phyloP scores from a whole-genome alignment of 1,284 basidiomycete species.

The Golubevia pallescens region DNA sequence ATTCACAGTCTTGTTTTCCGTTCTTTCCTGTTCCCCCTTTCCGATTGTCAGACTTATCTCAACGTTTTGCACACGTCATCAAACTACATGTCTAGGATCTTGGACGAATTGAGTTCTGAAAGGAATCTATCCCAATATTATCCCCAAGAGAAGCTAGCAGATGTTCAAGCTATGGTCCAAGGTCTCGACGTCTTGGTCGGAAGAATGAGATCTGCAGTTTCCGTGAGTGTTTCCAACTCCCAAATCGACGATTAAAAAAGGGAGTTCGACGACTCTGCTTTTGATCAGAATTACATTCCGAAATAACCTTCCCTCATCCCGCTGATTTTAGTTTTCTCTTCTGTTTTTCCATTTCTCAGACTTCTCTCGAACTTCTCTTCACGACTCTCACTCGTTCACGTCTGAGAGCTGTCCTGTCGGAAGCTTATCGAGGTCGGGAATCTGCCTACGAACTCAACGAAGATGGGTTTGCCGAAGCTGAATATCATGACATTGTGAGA shows the following conservation, averaged over 20 bases:
- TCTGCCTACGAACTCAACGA: conserved; percentile 87
- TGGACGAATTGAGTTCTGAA: conserved; percentile 29
- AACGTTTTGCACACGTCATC: conserved; percentile 52
- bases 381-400: conserved; percentile 87
- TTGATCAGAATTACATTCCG: no score
- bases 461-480: conserved; percentile 79
- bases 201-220: conserved; percentile 9
- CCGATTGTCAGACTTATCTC: conserved; percentile 30
- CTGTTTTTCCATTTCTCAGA: no score
- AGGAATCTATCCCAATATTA: conserved; percentile 2
- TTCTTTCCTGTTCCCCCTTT: background rate
- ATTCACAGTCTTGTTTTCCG: background rate
- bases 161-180: conserved; percentile 11
- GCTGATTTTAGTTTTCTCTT: no score
- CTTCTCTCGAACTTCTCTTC: conserved; percentile 92
- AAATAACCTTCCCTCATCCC: no score
- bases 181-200: conserved; percentile 9
- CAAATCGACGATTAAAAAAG: no score
- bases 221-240: conserved; percentile 5
- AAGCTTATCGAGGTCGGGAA: conserved; percentile 78
- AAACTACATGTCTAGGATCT: conserved; percentile 41
- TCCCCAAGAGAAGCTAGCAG: conserved; percentile 3
- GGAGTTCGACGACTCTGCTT: no score
- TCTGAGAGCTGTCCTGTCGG: conserved; percentile 79
- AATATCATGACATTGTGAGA: conserved; percentile 81